Percentiles rank a stretch among this genome's conserved stretches.
These are phyloP conservation scores for Fusarium pseudocircinatum DNA, from an alignment of 2,329 filamentous ascomycete species.

Conservation along the genomic window DNA sequence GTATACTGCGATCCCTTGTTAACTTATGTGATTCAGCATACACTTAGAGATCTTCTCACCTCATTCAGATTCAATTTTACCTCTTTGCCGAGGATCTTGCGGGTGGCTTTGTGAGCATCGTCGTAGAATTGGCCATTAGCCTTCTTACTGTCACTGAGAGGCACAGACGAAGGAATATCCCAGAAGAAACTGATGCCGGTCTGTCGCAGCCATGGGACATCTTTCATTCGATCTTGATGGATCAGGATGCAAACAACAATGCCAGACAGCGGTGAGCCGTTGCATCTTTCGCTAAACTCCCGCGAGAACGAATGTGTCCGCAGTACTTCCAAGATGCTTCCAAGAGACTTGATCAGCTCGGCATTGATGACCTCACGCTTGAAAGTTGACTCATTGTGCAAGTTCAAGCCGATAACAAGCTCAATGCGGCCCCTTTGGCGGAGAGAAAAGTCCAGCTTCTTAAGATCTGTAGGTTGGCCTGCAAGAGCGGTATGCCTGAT, in stretches of 20 bases:
- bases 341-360: not conserved
- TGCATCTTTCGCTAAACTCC: not conserved
- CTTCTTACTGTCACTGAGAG: not conserved
- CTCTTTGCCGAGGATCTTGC: not conserved
- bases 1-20: not conserved
- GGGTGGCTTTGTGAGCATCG: not conserved
- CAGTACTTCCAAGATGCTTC: not conserved
- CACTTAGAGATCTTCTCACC: not conserved
- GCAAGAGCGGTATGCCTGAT: not conserved
- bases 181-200: not conserved
- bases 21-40: accelerated
- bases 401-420: not conserved
- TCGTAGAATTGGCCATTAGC: not conserved
- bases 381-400: not conserved
- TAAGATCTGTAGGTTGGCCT: not conserved
- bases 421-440: not conserved
- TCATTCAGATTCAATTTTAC: not conserved
- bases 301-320: not conserved
- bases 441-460: not conserved
- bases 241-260: not conserved
- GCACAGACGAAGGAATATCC: not conserved
- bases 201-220: not conserved
- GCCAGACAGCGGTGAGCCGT: not conserved
- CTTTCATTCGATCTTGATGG: not conserved
- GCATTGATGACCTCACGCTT: not conserved